These are phyloP conservation scores for Senna siamea DNA, from an alignment of 306 rosid species.

Conservation along the genomic window DNA sequence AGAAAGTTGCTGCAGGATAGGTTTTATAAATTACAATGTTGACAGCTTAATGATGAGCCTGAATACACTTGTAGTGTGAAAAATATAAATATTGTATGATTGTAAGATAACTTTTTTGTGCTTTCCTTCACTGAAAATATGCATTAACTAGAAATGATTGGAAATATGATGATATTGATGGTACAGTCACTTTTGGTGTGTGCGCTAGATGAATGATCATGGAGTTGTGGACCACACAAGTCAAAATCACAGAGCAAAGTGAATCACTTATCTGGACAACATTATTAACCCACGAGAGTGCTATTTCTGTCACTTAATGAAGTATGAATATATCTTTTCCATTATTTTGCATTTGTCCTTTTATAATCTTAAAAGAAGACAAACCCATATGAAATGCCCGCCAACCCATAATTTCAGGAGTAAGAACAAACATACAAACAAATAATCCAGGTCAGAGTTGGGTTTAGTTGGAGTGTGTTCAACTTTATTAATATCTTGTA, in stretches of 20 bases:
- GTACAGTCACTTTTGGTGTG: slow-evolving; percentile 12
- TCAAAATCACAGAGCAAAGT: slow-evolving; percentile 47
- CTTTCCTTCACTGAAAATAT: too few relatives aligned
- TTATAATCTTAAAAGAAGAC: slow-evolving; percentile 15
- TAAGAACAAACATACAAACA: slow-evolving; percentile 1
- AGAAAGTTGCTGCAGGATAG: slow-evolving; percentile 54
- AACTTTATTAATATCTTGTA: background rate
- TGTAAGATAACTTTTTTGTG: slow-evolving; percentile 34
- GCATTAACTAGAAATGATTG: background rate
- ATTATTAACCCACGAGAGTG: slow-evolving; percentile 47
- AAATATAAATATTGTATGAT: slow-evolving; percentile 44
- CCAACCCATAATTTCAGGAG: slow-evolving; percentile 21
- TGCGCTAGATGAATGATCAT: slow-evolving; percentile 6
- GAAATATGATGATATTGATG: too few relatives aligned
- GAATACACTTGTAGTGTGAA: slow-evolving; percentile 30
- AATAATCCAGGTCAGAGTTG: slow-evolving; percentile 6
- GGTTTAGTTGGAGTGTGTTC: background rate
- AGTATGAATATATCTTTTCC: background rate
- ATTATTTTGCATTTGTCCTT: slow-evolving; percentile 24
- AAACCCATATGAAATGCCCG: too few relatives aligned
- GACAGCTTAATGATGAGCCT: slow-evolving; percentile 1
- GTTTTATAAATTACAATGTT: slow-evolving; percentile 22
- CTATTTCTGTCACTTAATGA: slow-evolving; percentile 23
- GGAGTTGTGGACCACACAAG: slow-evolving; percentile 38
- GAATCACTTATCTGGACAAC: slow-evolving; percentile 36